Percentiles rank a stretch among this genome's conserved stretches.
phyloP scores from a whole-genome alignment of 139 green algal species.

The Chlamydomonas sp. region DNA sequence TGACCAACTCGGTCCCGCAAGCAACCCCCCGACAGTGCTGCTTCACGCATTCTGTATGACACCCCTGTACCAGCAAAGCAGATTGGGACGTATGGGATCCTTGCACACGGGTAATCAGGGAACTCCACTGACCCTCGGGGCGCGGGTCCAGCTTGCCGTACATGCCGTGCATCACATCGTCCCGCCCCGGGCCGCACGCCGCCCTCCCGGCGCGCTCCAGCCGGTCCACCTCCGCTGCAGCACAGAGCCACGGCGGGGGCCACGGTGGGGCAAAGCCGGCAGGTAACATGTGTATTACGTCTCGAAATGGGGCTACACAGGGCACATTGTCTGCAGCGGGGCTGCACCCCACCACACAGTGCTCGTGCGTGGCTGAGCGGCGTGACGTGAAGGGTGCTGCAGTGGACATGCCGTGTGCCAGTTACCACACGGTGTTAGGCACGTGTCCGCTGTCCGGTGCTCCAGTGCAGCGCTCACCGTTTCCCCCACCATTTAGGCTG shows the following conservation, averaged over 20 bases:
- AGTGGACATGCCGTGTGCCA: no score
- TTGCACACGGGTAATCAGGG: not conserved
- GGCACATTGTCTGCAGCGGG: no score
- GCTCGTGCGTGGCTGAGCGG: no score
- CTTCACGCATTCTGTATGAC: not conserved
- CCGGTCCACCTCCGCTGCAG: constrained; percentile 91
- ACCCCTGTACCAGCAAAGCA: not conserved
- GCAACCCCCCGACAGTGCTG: not conserved
- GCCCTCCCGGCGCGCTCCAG: constrained; percentile 81
- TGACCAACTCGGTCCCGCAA: not conserved
- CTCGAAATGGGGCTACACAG: no score
- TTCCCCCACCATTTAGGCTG: no score
- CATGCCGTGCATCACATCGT: constrained; percentile 90
- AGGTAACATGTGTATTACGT: constrained; percentile 17
- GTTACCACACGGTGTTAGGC: no score
- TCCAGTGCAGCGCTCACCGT: no score
- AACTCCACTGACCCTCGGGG: constrained; percentile 56
- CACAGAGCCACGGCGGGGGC: constrained; percentile 18
- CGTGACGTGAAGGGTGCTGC: no score
- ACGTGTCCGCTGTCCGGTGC: no score
- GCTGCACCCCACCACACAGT: no score
- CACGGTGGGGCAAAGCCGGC: not conserved
- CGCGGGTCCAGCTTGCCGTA: constrained; percentile 87
- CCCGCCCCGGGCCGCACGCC: constrained; percentile 40
- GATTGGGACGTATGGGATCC: not conserved